Evolutionary conservation across 1,139 yeast genomes (phyloP), one percentile per base, ranked within the genome.

Genomic region (Saccharomycopsis crataegensis): DNA sequence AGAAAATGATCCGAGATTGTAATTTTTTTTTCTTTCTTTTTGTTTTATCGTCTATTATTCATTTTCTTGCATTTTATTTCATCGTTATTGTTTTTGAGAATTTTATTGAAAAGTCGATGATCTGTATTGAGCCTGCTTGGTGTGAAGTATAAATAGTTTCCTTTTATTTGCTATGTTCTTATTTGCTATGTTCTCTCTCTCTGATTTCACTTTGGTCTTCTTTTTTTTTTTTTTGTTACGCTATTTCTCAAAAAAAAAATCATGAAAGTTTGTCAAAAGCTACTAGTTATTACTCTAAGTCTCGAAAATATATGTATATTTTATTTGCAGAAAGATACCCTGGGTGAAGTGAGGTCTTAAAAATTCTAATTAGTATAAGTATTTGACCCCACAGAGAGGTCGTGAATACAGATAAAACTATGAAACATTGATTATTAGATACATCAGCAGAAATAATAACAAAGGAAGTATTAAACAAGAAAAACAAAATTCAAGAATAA

Each of bases 131-230:
- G 5, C 11, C n/a, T 36, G 2, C n/a, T 36, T 36, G 11, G n/a
- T 2, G 5, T 36, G 40, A 11, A 36, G n/a, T 11, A 3, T n/a
- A 40, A 40, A 4, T 14, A 7, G 9, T 40, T 12, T 17, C 3
- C 7, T 8, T 32, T 11, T 8, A 32, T 32, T 9, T 79, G 84
- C 85, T 84, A 79, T 80, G 75, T 80, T 77, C 85, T 80, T 86
- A 86, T 81, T 80, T 81, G 82, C 86, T 80, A 84, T 83, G 84
- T 79, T 77, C 84, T 83, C 84, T 80, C 79, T 80, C 85, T 80
- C 85, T 83, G 85, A 77, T 84, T 83, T 80, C 75, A 77, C 82
- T 85, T 80, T 85, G 85, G 86, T 80, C 80, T 85, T 83, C 80
- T 82, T 80, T 22, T 82, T 80, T 22, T 6, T 4, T 6, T 43